phyloP scores from a whole-genome alignment of 495 filamentous ascomycete genomes.

The Aspergillus ostianus region DNA sequence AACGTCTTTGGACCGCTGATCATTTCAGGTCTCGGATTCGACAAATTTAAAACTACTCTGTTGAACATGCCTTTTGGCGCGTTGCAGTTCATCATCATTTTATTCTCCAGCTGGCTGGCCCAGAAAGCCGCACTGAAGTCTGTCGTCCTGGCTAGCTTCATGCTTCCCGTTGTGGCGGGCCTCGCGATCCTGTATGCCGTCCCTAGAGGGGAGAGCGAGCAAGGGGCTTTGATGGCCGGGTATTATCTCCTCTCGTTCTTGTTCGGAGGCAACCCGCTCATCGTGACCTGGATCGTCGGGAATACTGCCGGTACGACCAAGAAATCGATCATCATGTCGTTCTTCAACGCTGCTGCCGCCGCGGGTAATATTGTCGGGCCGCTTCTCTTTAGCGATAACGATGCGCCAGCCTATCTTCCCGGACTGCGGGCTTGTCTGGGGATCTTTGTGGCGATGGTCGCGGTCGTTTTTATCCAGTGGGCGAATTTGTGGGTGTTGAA shows the following conservation, averaged over 20 bases:
- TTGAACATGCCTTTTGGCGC: constrained; percentile 52
- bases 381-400: constrained; percentile 40
- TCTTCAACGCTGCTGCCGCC: constrained; percentile 43
- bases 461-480: constrained; percentile 49
- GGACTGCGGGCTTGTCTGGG: constrained; percentile 55
- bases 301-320: constrained; percentile 52
- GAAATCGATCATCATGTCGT: constrained; percentile 53
- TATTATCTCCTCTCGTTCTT: constrained; percentile 65
- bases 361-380: constrained; percentile 51
- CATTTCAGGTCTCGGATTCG: constrained; percentile 56
- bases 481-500: constrained; percentile 54
- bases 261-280: constrained; percentile 51
- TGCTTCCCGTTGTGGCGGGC: constrained; percentile 57
- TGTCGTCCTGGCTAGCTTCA: constrained; percentile 43
- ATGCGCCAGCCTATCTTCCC: constrained; percentile 50
- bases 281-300: constrained; percentile 50
- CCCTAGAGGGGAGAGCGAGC: constrained; percentile 36
- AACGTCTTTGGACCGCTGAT: constrained; percentile 62
- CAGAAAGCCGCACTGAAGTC: constrained; percentile 52
- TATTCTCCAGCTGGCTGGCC: constrained; percentile 44
- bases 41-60: constrained; percentile 52
- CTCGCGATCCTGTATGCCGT: constrained; percentile 55
- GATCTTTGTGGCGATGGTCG: constrained; percentile 54
- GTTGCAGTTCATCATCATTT: constrained; percentile 44
- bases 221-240: constrained; percentile 48